A percentile compares a stretch with the other conserved stretches of the same genome.
Conservation (phyloP, 2,329 filamentous ascomycete genomes). For the Pseudopyrenochaeta lycopersici region DNA sequence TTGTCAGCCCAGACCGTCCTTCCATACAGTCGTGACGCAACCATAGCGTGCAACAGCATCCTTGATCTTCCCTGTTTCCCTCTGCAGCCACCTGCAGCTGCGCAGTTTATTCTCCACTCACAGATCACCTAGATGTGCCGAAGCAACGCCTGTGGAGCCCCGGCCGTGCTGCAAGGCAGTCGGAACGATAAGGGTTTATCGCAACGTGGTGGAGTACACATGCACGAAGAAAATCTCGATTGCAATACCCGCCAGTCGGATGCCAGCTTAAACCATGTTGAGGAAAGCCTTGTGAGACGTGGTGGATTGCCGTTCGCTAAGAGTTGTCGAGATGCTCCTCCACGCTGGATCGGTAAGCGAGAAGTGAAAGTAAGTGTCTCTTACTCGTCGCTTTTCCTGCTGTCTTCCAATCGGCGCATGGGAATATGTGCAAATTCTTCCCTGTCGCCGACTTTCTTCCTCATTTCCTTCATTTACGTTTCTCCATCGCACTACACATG, state of each 20-base stretch:
- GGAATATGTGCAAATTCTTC: slow-evolving; percentile 1
- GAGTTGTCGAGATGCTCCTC: slow-evolving; percentile 1
- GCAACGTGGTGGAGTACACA: slow-evolving; percentile 27
- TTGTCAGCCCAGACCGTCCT: slow-evolving; percentile 4
- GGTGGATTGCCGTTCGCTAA: slow-evolving; percentile 28
- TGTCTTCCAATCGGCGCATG: slow-evolving; percentile 1
- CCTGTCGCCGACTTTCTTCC: background rate
- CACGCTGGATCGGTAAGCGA: slow-evolving; percentile 1
- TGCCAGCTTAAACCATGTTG: slow-evolving; percentile 10
- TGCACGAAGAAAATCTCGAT: slow-evolving; percentile 30
- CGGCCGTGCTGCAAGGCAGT: slow-evolving; percentile 17
- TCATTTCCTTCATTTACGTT: background rate
- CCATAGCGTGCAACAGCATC: slow-evolving; percentile 12
- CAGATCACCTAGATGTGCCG: slow-evolving; percentile 21
- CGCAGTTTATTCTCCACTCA: slow-evolving; percentile 27
- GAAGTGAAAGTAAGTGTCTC: background rate
- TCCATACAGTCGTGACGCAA: slow-evolving; percentile 26
- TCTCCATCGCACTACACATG: background rate
- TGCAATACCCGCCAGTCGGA: slow-evolving; percentile 19
- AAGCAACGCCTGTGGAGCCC: slow-evolving; percentile 32
- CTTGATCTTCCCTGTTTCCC: slow-evolving; percentile 10
- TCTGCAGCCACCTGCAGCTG: slow-evolving; percentile 23
- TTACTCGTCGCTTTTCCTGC: background rate
- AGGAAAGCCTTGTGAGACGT: slow-evolving; percentile 25
- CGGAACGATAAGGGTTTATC: slow-evolving; percentile 35